Percentiles rank a stretch among this genome's conserved stretches.
Evolutionary conservation across 2,329 filamentous ascomycete species (phyloP).

Genomic region (Diplocarpon mali): DNA sequence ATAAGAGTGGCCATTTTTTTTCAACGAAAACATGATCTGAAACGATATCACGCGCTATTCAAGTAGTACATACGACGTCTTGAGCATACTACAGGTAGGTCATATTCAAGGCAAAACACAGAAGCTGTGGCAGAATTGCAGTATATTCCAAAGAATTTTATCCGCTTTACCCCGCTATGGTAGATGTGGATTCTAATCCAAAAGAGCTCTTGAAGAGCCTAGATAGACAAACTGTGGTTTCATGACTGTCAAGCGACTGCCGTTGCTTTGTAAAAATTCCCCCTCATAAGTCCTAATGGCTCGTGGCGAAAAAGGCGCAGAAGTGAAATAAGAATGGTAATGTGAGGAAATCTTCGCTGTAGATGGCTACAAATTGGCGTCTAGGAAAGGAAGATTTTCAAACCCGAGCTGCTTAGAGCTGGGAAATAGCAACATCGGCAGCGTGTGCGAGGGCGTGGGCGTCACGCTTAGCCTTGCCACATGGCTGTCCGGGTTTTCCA

Average conservation of each 20-base stretch:
- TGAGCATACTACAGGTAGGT: too few species aligned
- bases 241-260: not conserved
- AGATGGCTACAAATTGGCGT: not conserved
- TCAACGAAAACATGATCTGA: too few species aligned
- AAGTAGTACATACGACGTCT: too few species aligned
- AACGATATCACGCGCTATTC: too few species aligned
- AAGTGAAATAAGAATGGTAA: not conserved
- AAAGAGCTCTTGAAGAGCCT: slow-evolving; percentile 3
- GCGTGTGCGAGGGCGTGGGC: slow-evolving; percentile 11
- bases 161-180: not conserved
- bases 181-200: not conserved
- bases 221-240: slow-evolving; percentile 4
- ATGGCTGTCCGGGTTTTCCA: slow-evolving; percentile 11
- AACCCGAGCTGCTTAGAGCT: slow-evolving; percentile 3
- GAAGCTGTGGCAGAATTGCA: not conserved
- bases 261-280: not conserved
- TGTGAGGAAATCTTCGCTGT: not conserved
- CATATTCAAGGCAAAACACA: too few species aligned
- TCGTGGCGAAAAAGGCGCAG: not conserved
- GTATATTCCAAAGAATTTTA: not conserved
- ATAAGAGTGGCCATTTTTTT: too few species aligned
- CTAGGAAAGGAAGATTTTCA: not conserved
- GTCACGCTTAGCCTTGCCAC: slow-evolving; percentile 11
- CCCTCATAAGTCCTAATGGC: not conserved
- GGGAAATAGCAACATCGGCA: slow-evolving; percentile 8